Evolutionary conservation across 352 stramenopile genomes (phyloP), one percentile per base, ranked within the genome.

Genomic region (Phytophthora pisi): DNA sequence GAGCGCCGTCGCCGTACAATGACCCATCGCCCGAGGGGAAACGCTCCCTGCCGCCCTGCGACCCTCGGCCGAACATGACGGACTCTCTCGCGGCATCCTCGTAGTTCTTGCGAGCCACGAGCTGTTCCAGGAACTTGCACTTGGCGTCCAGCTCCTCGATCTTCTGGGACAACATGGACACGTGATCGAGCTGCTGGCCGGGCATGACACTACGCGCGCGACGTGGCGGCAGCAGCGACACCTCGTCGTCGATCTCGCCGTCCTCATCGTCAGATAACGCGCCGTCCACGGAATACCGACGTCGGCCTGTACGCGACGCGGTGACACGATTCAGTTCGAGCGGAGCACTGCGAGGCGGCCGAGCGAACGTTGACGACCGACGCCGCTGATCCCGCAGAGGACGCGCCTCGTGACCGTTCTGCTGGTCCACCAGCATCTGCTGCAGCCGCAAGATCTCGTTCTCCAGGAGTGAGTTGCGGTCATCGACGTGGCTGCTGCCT

Each of bases 141-240:
- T 95, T 95, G 0, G 79, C 78, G 46, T 95, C 84, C 57, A 95
- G 61, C 46, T 93, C 84, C 68, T 95, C 84, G 31, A 95, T 92
- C 46, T 85, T 83, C 9, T 76, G 75, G 2, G 78, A 86, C 11
- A 93, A 61, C 59, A 79, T 76, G 9, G 81, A 84, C 16, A 93
- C 83, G 31, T 90, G 73, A 28, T 92, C 85, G 23, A 79, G 42
- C 49, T 88, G 78, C 4, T 78, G 74, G 2, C 69, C 69, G 20
- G 79, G 73, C 43, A 82, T 69, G 13, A 88, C 83, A 53, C 80
- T 92, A 31, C 78, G 81, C 0, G 82, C 61, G 40, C 85, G 85
- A n/a, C 81, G 85, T 0, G 78, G 81, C 11, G 71, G 80, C 24
- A 85, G 46, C 16, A 85, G 38, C 5, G 78, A 77, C n/a, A 78